Percentiles rank a stretch among this genome's conserved stretches.
These are phyloP conservation scores for Penicillium fuscoglaucum DNA, from an alignment of 2,329 filamentous ascomycete species.

Conservation along the genomic window DNA sequence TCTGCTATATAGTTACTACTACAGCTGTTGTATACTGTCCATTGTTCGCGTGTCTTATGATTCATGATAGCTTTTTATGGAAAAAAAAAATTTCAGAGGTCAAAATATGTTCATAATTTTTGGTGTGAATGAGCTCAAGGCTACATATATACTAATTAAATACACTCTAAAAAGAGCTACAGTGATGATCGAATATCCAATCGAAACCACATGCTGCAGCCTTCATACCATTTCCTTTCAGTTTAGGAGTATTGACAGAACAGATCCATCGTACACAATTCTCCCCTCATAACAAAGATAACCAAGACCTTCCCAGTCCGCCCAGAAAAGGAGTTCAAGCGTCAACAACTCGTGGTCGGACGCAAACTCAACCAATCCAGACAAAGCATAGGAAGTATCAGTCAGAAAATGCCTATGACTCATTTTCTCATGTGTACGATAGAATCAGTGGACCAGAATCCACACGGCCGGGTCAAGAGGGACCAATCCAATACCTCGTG, in stretches of 20 bases:
- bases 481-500: constrained; percentile 42
- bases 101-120: not conserved
- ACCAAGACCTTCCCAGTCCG: constrained; percentile 2
- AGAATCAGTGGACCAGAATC: constrained; percentile 28
- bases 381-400: constrained; percentile 5
- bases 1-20: not conserved
- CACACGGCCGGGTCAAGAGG: constrained; percentile 36
- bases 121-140: constrained; percentile 9
- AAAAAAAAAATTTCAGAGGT: not conserved
- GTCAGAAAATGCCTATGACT: constrained; percentile 13
- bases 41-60: not conserved
- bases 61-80: not conserved
- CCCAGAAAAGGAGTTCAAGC: constrained; percentile 41
- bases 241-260: constrained; percentile 15
- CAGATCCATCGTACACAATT: constrained; percentile 15
- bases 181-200: constrained; percentile 15
- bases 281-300: constrained; percentile 5
- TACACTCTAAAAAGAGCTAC: not conserved
- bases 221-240: constrained; percentile 7
- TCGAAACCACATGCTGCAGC: constrained; percentile 18
- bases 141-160: constrained; percentile 7
- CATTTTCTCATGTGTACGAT: constrained; percentile 20
- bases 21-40: not conserved
- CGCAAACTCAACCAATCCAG: constrained; percentile 40
- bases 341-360: constrained; percentile 27